Percentiles rank a stretch among this genome's conserved stretches.
Evolutionary conservation across 306 rosid genomes (phyloP).

Genomic region (Acacia confusa): DNA sequence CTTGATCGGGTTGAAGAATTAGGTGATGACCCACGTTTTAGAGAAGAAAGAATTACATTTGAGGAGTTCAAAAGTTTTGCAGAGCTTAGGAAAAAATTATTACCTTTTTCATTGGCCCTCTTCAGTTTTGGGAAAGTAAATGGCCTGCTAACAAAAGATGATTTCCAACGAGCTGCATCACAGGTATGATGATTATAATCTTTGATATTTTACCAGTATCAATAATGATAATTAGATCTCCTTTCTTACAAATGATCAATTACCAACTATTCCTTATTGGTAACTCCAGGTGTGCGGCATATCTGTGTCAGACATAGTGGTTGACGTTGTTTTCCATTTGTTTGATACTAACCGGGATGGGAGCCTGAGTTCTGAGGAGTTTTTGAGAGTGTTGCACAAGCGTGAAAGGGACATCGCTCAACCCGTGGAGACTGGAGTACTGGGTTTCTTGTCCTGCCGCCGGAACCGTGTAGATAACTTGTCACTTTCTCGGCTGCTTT

Average conservation of each 20-base stretch:
- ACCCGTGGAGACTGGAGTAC: slow-evolving; percentile 56
- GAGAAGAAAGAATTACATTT: slow-evolving; percentile 56
- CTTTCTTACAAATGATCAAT: neutral
- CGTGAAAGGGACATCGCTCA: slow-evolving; percentile 70
- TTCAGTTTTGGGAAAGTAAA: slow-evolving; percentile 82
- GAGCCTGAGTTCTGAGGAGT: slow-evolving; percentile 61
- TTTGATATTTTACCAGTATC: slow-evolving; percentile 22
- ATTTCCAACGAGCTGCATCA: slow-evolving; percentile 85
- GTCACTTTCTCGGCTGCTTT: slow-evolving; percentile 10
- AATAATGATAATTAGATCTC: neutral
- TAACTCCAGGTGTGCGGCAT: slow-evolving; percentile 70
- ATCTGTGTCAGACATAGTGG: slow-evolving; percentile 57
- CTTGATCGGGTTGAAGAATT: slow-evolving; percentile 65
- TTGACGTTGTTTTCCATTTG: slow-evolving; percentile 70
- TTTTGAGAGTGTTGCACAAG: slow-evolving; percentile 58
- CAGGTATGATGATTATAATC: slow-evolving; percentile 46
- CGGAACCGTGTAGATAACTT: slow-evolving; percentile 31
- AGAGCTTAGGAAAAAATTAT: slow-evolving; percentile 61
- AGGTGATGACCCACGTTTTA: slow-evolving; percentile 47
- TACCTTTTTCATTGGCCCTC: slow-evolving; percentile 79
- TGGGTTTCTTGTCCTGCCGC: slow-evolving; percentile 46
- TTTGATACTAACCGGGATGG: slow-evolving; percentile 80
- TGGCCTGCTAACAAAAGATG: slow-evolving; percentile 63
- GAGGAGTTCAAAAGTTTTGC: slow-evolving; percentile 86
- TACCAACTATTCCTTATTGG: neutral